phyloP scores from a whole-genome alignment of 2,329 filamentous ascomycete species.

The Aspergillus sp. region DNA sequence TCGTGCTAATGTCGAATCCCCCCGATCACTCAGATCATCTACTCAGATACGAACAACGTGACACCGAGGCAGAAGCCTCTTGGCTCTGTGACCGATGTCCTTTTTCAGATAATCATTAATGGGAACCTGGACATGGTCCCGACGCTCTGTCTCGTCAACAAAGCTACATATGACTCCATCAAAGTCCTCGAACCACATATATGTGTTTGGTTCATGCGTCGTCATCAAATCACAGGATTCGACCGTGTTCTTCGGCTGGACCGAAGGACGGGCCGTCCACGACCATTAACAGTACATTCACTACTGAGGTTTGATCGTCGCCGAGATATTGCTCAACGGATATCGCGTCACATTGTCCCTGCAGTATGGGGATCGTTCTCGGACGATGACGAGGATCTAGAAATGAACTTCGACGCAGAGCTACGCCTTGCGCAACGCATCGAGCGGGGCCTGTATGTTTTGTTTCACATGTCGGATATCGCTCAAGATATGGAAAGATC shows the following conservation, averaged over 20 bases:
- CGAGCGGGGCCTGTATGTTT: conserved; percentile 21
- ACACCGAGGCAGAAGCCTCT: conserved; percentile 9
- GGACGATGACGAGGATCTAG: conserved; percentile 10
- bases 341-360: conserved; percentile 19
- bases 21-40: conserved; percentile 4
- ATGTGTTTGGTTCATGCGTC: conserved; percentile 21
- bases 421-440: conserved; percentile 17
- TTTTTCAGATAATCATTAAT: conserved; percentile 24
- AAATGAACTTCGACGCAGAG: conserved; percentile 23
- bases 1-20: not conserved
- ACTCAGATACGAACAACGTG: conserved; percentile 4
- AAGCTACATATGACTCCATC: conserved; percentile 20
- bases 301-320: conserved; percentile 18
- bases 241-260: conserved; percentile 46
- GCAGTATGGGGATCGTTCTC: conserved; percentile 23
- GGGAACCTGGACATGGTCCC: conserved; percentile 16
- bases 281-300: conserved; percentile 15
- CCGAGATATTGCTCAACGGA: conserved; percentile 12
- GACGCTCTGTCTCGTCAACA: conserved; percentile 20
- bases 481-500: conserved; percentile 11
- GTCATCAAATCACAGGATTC: conserved; percentile 53
- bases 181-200: conserved; percentile 20
- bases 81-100: conserved; percentile 20
- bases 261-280: conserved; percentile 15
- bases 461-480: conserved; percentile 26